A percentile compares a stretch with the other conserved stretches of the same genome.
Evolutionary conservation across 352 stramenopile genomes (phyloP).

Genomic region (Halophytophthora polymorphica): DNA sequence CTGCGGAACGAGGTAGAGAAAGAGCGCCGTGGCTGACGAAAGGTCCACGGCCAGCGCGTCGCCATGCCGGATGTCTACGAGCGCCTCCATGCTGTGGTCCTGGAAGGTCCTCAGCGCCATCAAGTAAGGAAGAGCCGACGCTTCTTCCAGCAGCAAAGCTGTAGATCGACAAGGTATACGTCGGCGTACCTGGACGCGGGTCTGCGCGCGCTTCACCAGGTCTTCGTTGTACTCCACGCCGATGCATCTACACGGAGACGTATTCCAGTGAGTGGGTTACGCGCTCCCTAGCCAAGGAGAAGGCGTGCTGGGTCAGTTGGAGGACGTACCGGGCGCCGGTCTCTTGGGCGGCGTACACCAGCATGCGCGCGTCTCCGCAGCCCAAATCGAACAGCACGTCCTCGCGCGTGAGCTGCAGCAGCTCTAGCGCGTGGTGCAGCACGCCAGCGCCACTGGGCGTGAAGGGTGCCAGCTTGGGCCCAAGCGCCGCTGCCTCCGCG

Average conservation of each 20-base stretch:
- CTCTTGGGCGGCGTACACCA: conserved; percentile 54
- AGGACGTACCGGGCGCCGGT: conserved; percentile 35
- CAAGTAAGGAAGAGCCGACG: not conserved
- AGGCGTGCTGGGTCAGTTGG: not conserved
- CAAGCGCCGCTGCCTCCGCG: conserved; percentile 7
- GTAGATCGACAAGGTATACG: conserved; percentile 3
- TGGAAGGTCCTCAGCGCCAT: conserved; percentile 7
- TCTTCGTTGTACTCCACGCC: conserved; percentile 76
- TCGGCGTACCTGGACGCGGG: conserved; percentile 38
- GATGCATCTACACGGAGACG: conserved; percentile 38
- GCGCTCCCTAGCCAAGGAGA: not conserved
- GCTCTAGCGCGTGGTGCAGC: conserved; percentile 52
- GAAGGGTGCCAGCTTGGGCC: conserved; percentile 76
- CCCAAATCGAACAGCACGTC: conserved; percentile 79
- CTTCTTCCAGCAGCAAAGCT: conserved; percentile 1
- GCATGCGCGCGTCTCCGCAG: conserved; percentile 72
- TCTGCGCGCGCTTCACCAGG: conserved; percentile 45
- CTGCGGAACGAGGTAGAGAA: conserved; percentile 81
- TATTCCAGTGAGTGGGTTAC: not conserved
- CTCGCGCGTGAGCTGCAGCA: conserved; percentile 45
- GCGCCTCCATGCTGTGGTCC: conserved; percentile 33
- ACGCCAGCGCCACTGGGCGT: conserved; percentile 71
- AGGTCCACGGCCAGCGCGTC: conserved; percentile 65
- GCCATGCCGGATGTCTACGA: conserved; percentile 59
- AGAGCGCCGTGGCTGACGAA: conserved; percentile 58